Percentiles rank a stretch among this genome's conserved stretches.
Evolutionary conservation across 257 asterid species (phyloP).

Genomic region (Solanum peruvianum): DNA sequence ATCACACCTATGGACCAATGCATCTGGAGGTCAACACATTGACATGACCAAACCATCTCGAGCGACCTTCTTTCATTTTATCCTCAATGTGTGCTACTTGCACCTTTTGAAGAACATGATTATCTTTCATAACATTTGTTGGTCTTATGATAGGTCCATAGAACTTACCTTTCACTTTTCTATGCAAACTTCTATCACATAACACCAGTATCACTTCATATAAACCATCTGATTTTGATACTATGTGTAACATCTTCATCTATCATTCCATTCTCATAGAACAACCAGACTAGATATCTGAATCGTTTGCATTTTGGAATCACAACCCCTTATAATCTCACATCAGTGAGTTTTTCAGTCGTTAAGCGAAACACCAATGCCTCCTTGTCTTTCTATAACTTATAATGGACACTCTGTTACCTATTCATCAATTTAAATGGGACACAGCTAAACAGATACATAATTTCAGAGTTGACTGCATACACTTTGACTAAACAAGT

Average conservation of each 20-base stretch:
- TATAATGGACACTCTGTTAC: too few species aligned
- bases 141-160: background rate
- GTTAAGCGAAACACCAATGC: background rate
- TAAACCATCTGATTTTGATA: background rate
- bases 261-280: background rate
- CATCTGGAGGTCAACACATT: background rate
- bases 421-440: background rate
- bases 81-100: background rate
- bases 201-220: background rate
- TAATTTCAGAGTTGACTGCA: background rate
- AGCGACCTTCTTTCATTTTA: background rate
- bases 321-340: background rate
- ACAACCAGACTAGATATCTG: background rate
- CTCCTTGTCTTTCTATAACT: background rate
- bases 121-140: background rate
- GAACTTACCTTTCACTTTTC: background rate
- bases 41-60: background rate
- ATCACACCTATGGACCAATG: background rate
- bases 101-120: background rate
- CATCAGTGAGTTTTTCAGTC: background rate
- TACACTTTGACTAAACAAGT: background rate
- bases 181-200: background rate
- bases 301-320: background rate
- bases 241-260: background rate
- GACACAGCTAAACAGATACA: background rate